A percentile compares a stretch with the other conserved stretches of the same genome.
Evolutionary conservation across 2,329 filamentous ascomycete genomes (phyloP).

Genomic region (Fusarium mexicanum): DNA sequence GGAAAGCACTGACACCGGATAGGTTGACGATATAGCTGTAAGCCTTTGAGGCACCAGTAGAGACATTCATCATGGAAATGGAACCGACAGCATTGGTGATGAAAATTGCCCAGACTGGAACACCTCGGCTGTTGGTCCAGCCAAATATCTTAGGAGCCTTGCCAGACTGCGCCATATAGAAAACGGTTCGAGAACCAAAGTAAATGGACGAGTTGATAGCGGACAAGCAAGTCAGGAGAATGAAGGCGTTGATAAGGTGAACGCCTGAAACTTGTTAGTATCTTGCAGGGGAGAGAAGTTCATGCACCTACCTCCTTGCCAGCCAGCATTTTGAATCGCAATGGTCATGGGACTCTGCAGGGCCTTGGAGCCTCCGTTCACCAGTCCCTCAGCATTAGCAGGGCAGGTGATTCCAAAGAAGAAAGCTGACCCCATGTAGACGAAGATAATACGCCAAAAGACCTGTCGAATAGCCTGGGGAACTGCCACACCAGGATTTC

Average conservation of each 20-base stretch:
- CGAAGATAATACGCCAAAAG: constrained; percentile 69
- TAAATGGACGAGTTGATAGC: constrained; percentile 82
- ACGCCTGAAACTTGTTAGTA: constrained; percentile 52
- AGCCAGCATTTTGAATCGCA: constrained; percentile 78
- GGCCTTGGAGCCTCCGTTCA: constrained; percentile 69
- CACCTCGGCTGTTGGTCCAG: constrained; percentile 71
- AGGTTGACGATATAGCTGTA: constrained; percentile 78
- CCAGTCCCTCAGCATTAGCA: constrained; percentile 70
- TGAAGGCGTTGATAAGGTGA: constrained; percentile 81
- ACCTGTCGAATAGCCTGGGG: constrained; percentile 68
- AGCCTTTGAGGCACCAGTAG: constrained; percentile 70
- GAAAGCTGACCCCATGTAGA: constrained; percentile 76
- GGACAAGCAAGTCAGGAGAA: constrained; percentile 76
- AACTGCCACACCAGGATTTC: constrained; percentile 65
- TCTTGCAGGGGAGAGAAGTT: not conserved
- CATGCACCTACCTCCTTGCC: constrained; percentile 64
- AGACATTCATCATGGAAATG: constrained; percentile 79
- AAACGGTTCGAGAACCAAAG: constrained; percentile 76
- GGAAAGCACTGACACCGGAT: constrained; percentile 74
- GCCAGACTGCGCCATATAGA: constrained; percentile 78
- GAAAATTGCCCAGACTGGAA: constrained; percentile 69
- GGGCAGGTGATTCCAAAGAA: constrained; percentile 81
- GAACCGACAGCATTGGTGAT: constrained; percentile 77
- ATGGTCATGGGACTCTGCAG: constrained; percentile 79
- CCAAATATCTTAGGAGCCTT: constrained; percentile 77